phyloP scores from a whole-genome alignment of 75 land plant genomes.

The Pinus albicaulis region DNA sequence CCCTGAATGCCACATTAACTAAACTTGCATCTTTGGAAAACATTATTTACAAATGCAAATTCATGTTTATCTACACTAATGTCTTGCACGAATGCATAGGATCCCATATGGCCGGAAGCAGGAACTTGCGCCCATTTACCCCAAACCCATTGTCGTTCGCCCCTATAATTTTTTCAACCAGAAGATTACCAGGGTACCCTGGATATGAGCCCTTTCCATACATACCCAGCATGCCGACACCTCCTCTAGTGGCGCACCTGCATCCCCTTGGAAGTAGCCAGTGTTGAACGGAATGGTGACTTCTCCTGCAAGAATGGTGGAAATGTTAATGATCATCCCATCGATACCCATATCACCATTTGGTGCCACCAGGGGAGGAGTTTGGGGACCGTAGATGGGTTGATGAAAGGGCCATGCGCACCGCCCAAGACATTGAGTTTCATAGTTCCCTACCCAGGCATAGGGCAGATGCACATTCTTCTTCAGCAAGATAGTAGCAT shows the following conservation, averaged over 20 bases:
- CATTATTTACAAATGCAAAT: too few relatives aligned
- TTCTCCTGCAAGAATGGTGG: conserved; percentile 10
- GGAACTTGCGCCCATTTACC: conserved; percentile 18
- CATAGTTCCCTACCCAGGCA: conserved; percentile 27
- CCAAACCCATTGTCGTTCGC: conserved; percentile 22
- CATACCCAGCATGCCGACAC: conserved; percentile 1
- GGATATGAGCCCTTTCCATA: too few relatives aligned
- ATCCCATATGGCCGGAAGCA: conserved; percentile 32
- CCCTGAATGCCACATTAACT: too few relatives aligned
- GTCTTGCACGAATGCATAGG: too few relatives aligned
- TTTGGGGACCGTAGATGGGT: background rate
- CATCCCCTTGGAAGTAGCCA: too few relatives aligned
- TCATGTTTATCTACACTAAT: too few relatives aligned
- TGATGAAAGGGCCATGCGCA: background rate
- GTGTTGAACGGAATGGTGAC: conserved; percentile 21
- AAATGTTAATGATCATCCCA: too few relatives aligned
- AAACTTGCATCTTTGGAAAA: too few relatives aligned
- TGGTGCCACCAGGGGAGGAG: too few relatives aligned
- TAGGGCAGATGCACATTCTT: too few relatives aligned
- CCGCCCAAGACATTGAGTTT: conserved; percentile 9
- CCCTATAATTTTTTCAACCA: conserved; percentile 6
- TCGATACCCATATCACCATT: too few relatives aligned
- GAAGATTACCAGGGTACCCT: conserved; percentile 25
- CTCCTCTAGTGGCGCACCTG: too few relatives aligned
- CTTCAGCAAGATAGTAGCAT: background rate